Evolutionary conservation across 2,329 filamentous ascomycete species (phyloP).

Genomic region (Tolypocladium paradoxum): DNA sequence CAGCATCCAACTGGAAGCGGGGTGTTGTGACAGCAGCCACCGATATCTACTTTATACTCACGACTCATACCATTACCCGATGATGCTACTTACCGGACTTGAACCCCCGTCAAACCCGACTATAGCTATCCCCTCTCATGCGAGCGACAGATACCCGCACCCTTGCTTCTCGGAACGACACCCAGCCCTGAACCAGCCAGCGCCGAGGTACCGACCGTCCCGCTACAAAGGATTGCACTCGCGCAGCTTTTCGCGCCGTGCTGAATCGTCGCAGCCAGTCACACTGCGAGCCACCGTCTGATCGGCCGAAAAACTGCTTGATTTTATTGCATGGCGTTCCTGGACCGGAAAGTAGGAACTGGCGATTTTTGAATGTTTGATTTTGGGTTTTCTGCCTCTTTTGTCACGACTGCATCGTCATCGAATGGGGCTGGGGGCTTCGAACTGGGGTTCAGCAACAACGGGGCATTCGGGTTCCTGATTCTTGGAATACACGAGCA

Average conservation of each 20-base stretch:
- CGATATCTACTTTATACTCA: neutral
- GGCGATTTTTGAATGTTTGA: neutral
- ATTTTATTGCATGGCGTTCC: slow-evolving; percentile 1
- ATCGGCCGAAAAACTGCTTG: neutral
- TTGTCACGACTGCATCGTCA: slow-evolving; percentile 1
- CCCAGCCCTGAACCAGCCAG: neutral
- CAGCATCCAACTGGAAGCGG: neutral
- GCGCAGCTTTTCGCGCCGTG: neutral
- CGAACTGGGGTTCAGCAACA: neutral
- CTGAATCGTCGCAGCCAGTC: neutral
- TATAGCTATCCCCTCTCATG: neutral
- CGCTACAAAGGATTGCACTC: neutral
- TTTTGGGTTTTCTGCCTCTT: neutral
- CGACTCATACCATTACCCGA: neutral
- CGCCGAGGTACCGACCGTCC: neutral
- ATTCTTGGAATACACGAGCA: neutral
- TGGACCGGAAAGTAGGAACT: neutral
- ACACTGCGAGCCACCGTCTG: neutral
- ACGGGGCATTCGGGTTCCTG: neutral
- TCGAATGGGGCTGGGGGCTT: neutral
- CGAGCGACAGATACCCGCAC: neutral
- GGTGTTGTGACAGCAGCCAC: neutral
- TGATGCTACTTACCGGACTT: neutral
- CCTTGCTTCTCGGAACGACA: neutral
- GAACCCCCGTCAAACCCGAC: neutral